Evolutionary conservation across 2,329 filamentous ascomycete genomes (phyloP), one percentile per base, ranked within the genome.

Genomic region (Cercospora brassicicola): DNA sequence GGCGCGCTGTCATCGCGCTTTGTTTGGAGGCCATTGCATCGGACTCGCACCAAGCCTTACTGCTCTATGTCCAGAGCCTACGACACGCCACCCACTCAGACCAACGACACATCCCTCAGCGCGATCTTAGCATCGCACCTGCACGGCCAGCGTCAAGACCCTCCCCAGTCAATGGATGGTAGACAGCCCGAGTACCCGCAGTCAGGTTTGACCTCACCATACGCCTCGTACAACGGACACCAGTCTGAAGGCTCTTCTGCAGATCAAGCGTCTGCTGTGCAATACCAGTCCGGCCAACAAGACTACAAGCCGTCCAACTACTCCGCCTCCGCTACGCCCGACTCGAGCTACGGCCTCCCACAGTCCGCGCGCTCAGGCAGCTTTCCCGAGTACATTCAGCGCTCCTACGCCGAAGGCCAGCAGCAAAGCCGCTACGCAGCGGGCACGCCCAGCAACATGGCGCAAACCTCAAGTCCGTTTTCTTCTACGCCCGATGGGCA

Each of bases 401-500:
- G 93, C 79, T 84, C 80, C 68, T 83, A 83, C 78, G 86, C 89
- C 78, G 94, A 95, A 85, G 90, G 93, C 82, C 89, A 84, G 60
- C 89, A 83, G 85, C 91, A 82, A 87, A 81, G 79, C 76, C 87
- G 90, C 78, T 95, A 95, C 85, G 90, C 89, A 82, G 85, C 92
- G 81, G 88, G 87, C 84, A 89, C 87, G 81, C 88, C 89, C 80
- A 87, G 89, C 81, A 89, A 90, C 90, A 97, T 97, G 94, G 93
- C 94, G 89, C 93, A 97, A 92, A 89, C 93, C 90, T 92, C 92
- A 91, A 97, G 94, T 97, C 92, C 92, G 93, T 97, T 92, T 84
- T 88, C 92, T 87, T 87, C 91, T 89, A 85, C 92, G 85, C 87
- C 89, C 87, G 91, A 93, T 92, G 91, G 85, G 81, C 84, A 85